Conservation (phyloP, 1,284 basidiomycete species). For the Coniophora puteana region DNA sequence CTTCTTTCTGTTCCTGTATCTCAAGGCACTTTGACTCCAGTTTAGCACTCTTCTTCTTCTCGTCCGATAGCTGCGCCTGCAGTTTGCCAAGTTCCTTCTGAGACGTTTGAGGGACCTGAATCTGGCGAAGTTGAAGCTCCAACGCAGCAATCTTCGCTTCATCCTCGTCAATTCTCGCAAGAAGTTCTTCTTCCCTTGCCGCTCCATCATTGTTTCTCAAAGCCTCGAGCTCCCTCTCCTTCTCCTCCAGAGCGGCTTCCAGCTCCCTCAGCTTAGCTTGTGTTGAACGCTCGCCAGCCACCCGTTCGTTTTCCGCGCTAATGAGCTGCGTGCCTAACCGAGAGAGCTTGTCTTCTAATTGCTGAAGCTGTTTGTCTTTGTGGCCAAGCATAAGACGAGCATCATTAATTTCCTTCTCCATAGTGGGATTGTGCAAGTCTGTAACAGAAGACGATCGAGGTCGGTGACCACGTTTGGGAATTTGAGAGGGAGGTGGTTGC, state of each 20-base stretch:
- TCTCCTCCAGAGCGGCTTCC: constrained; percentile 42
- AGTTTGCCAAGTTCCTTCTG: constrained; percentile 37
- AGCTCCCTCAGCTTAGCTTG: constrained; percentile 41
- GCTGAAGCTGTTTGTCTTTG: constrained; percentile 41
- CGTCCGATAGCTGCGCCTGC: constrained; percentile 32
- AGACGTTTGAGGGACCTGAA: constrained; percentile 30
- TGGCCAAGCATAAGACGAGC: constrained; percentile 36
- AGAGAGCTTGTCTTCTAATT: constrained; percentile 42
- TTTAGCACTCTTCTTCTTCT: constrained; percentile 20
- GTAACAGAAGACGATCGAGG: constrained; percentile 49
- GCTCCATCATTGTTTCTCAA: constrained; percentile 34
- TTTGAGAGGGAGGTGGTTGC: constrained; percentile 26
- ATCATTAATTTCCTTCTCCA: constrained; percentile 55
- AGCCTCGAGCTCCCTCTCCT: constrained; percentile 53
- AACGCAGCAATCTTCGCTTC: constrained; percentile 54
- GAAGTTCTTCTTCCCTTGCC: constrained; percentile 47
- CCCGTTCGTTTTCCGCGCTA: constrained; percentile 55
- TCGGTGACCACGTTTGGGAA: constrained; percentile 30
- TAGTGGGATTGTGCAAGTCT: constrained; percentile 39
- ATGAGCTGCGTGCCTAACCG: constrained; percentile 46
- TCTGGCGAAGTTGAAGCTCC: constrained; percentile 39
- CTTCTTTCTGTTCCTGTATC: neutral
- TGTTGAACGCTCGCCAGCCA: constrained; percentile 46
- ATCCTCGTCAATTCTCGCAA: constrained; percentile 63
- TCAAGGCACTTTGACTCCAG: neutral